phyloP scores from a whole-genome alignment of 495 filamentous ascomycete genomes.

The Delitschia confertaspora region DNA sequence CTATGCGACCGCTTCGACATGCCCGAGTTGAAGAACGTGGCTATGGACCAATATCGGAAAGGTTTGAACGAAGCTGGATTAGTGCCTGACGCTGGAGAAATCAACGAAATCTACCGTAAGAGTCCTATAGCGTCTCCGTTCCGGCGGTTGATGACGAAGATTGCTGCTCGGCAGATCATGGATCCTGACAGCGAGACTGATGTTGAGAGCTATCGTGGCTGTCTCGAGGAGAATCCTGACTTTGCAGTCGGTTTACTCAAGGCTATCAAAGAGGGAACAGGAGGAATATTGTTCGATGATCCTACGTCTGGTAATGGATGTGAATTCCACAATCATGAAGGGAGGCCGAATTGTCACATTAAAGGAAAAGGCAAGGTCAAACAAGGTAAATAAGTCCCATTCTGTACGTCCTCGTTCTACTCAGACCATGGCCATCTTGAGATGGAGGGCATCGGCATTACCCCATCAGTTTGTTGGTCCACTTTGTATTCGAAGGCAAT shows the following conservation, averaged over 20 bases:
- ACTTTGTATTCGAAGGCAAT: constrained; percentile 15
- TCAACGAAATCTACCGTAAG: constrained; percentile 40
- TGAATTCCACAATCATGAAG: constrained; percentile 40
- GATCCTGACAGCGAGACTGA: constrained; percentile 40
- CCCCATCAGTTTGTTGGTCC: constrained; percentile 14
- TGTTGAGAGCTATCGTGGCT: constrained; percentile 36
- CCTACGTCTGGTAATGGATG: constrained; percentile 37
- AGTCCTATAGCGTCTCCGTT: constrained; percentile 36
- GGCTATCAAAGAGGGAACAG: constrained; percentile 39
- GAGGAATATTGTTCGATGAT: constrained; percentile 41
- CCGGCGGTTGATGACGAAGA: constrained; percentile 39
- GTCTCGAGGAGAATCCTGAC: constrained; percentile 40
- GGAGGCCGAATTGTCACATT: constrained; percentile 32
- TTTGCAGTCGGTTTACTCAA: constrained; percentile 43
- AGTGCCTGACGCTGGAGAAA: constrained; percentile 43
- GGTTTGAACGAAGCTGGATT: constrained; percentile 37
- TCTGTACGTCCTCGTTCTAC: background rate
- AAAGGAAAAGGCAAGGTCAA: constrained; percentile 28
- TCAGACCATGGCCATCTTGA: constrained; percentile 14
- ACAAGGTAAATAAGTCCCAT: constrained; percentile 28
- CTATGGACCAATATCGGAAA: constrained; percentile 43
- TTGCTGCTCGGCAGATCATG: constrained; percentile 45
- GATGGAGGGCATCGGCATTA: constrained; percentile 21
- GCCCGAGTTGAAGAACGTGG: constrained; percentile 40
- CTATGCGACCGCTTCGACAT: constrained; percentile 42